Conservation (phyloP, 306 rosid genomes). For the Quercus aquifolioides region DNA sequence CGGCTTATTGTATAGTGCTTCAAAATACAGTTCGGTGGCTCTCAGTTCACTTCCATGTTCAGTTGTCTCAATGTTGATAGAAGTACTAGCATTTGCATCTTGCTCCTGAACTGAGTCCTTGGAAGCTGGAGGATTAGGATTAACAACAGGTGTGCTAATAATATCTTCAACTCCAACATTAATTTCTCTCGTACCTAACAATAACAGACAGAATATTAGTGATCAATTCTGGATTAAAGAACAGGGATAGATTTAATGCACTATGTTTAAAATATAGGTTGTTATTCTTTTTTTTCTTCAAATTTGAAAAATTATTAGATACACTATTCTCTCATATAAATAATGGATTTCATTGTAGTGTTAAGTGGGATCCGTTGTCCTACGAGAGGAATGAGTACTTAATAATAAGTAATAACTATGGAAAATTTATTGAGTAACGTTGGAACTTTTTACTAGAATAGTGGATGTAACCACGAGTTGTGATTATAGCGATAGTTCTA, state of each 20-base stretch:
- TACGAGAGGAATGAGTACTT: too few relatives aligned
- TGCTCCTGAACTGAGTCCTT: neutral
- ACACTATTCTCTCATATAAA: too few relatives aligned
- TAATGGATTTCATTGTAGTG: too few relatives aligned
- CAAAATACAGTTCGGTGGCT: conserved; percentile 39
- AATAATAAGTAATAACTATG: too few relatives aligned
- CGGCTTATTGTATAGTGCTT: conserved; percentile 44
- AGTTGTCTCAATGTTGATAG: conserved; percentile 10
- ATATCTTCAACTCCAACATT: neutral
- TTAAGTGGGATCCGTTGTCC: too few relatives aligned
- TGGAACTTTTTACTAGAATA: too few relatives aligned
- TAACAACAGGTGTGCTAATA: conserved; percentile 15
- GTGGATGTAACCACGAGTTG: too few relatives aligned
- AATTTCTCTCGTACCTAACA: neutral
- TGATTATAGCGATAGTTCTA: accelerated
- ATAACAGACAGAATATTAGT: neutral
- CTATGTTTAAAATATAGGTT: too few relatives aligned
- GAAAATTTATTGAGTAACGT: too few relatives aligned
- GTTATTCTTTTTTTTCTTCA: too few relatives aligned
- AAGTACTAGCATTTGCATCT: neutral
- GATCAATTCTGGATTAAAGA: neutral
- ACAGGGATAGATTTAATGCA: too few relatives aligned
- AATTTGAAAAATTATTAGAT: too few relatives aligned
- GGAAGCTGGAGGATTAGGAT: conserved; percentile 16
- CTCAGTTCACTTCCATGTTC: conserved; percentile 17